Evolutionary conservation across 1,284 basidiomycete genomes (phyloP).

Genomic region (Ganoderma boninense): DNA sequence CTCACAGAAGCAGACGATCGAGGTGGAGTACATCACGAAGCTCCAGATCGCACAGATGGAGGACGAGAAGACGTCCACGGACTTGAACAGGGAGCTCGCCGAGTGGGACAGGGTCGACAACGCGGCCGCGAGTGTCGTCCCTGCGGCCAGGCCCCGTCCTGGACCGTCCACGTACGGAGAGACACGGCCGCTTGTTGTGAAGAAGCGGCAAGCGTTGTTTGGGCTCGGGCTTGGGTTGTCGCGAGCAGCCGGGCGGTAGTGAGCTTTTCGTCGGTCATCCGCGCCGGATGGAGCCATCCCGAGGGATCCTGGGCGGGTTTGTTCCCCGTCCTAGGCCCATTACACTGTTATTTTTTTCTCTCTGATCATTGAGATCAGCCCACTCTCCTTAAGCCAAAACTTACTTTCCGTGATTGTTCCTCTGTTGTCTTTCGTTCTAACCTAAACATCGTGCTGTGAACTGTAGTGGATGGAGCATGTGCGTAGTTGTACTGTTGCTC

Average conservation of each 20-base stretch:
- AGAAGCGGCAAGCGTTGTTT: background rate
- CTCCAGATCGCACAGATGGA: slow-evolving; percentile 1
- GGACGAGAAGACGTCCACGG: background rate
- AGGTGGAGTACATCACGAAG: slow-evolving; percentile 1
- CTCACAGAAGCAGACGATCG: background rate
- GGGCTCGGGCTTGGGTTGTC: background rate
- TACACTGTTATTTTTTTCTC: background rate
- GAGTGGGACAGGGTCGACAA: background rate
- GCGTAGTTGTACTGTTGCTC: too few relatives aligned
- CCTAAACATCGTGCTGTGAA: background rate
- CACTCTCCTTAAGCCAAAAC: background rate
- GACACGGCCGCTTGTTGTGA: slow-evolving; percentile 3
- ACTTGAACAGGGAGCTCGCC: background rate
- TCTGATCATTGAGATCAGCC: background rate
- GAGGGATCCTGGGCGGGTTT: background rate
- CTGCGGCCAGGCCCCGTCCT: background rate
- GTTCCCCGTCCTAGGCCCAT: too few relatives aligned
- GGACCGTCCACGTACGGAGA: background rate
- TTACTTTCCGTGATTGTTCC: background rate
- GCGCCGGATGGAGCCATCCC: too few relatives aligned
- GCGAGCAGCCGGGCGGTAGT: background rate
- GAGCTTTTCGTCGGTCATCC: too few relatives aligned
- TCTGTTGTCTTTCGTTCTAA: background rate
- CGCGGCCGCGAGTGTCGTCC: background rate
- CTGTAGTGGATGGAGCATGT: too few relatives aligned